Percentiles rank a stretch among this genome's conserved stretches.
These are phyloP conservation scores for Marasmius tenuissimus DNA, from an alignment of 1,284 basidiomycete species.

Conservation along the genomic window DNA sequence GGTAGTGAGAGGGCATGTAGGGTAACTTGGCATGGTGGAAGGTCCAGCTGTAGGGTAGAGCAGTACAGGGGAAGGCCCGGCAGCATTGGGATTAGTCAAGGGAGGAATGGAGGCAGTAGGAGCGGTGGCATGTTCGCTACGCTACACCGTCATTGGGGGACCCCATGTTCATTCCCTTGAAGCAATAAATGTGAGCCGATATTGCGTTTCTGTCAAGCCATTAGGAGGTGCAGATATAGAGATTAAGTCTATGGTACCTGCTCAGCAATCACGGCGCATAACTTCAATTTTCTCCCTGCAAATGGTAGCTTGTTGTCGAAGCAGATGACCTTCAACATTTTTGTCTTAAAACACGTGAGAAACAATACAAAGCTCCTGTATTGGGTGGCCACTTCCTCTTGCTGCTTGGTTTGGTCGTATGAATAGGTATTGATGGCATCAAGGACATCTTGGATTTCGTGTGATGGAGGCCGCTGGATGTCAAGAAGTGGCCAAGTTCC, in stretches of 20 bases:
- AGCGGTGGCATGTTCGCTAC: too few relatives aligned
- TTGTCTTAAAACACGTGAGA: neutral
- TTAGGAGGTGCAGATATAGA: too few relatives aligned
- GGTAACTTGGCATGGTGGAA: too few relatives aligned
- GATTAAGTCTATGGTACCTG: neutral
- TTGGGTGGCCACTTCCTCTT: neutral
- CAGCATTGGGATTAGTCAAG: too few relatives aligned
- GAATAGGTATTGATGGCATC: neutral
- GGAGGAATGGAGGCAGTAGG: too few relatives aligned
- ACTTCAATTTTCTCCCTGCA: neutral
- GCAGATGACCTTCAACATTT: neutral
- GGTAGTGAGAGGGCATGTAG: too few relatives aligned
- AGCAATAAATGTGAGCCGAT: too few relatives aligned
- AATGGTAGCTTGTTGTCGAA: neutral
- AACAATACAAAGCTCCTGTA: neutral
- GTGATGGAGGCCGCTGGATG: neutral
- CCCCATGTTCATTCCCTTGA: too few relatives aligned
- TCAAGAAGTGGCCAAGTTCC: conserved; percentile 4
- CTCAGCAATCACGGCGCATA: neutral
- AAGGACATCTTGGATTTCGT: neutral
- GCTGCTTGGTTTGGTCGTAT: neutral
- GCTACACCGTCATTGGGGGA: too few relatives aligned
- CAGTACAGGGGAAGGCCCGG: too few relatives aligned
- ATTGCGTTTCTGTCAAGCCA: too few relatives aligned
- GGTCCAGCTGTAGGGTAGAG: too few relatives aligned